Base-by-base conservation (phyloP, 2,329 filamentous ascomycete species). In the Aspergillus viridinutans region DNA sequence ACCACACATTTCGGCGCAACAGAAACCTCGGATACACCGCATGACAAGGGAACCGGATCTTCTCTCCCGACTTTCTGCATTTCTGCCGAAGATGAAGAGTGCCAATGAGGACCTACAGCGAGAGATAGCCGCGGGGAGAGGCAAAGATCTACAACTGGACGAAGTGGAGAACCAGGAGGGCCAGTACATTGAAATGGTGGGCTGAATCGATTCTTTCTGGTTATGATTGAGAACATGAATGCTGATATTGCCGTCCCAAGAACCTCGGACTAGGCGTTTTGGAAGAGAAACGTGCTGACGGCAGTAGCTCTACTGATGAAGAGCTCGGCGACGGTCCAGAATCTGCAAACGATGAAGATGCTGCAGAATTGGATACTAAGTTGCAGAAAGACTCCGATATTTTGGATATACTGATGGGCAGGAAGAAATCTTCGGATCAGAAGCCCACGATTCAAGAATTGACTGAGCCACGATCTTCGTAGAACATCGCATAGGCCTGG, bases 181-280 rank as follows among this genome's bases (percentile, higher is more conserved):
- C 35, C 68, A 70, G 52, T 77, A 77, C 60, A 76, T 78, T 57
- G 75, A 78, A 58, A 77, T 78, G 74, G 73, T 74, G 67, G 25
- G 70, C 58, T 47, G 10, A 29, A n/a, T 42, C 29, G 9, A 47
- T 50, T 56, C 47, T 48, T 32, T 2, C 38, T 32, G 29, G 9
- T 48, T 47, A 54, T 32, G 23, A n/a, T 49, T n/a, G 8, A 26
- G 47, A 26, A 1, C 40, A 28, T 35, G 20, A 12, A 38, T 12
- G 28, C 54, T 48, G 25, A 35, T 54, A 12, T 32, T 51, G 3
- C 17, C 8, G 50, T 52, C 40, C 57, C 49, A 43, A 76, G 74
- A 74, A 79, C 56, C 67, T 79, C 49, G 75, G 76, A 5, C 62
- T 79, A 10, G 77, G 77, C 9, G 77, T 79, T 5, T 63, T 79